phyloP scores from a whole-genome alignment of 2,329 filamentous ascomycete genomes.

The Cercospora sojina region DNA sequence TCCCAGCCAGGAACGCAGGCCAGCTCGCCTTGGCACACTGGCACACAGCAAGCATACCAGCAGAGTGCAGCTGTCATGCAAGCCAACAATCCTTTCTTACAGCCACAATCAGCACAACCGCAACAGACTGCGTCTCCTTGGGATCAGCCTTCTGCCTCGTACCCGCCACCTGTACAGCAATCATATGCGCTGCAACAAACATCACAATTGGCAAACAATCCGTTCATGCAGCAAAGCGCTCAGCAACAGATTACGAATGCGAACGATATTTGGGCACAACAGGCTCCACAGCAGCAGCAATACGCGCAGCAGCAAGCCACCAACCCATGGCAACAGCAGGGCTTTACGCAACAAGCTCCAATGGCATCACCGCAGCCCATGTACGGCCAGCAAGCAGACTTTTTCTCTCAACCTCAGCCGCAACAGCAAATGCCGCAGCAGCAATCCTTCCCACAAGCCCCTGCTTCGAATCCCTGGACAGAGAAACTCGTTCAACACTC shows the following conservation, averaged over 20 bases:
- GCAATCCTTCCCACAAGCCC: conserved; percentile 17
- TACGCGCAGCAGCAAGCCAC: conserved; percentile 15
- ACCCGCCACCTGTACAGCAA: conserved; percentile 27
- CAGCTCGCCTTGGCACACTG: conserved; percentile 10
- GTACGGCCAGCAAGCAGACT: conserved; percentile 32
- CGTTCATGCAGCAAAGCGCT: conserved; percentile 42
- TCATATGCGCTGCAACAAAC: conserved; percentile 42
- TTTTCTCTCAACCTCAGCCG: conserved; percentile 29
- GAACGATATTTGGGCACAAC: conserved; percentile 43
- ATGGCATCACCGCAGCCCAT: conserved; percentile 31
- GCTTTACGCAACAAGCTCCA: conserved; percentile 37
- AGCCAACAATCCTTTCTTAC: conserved; percentile 35
- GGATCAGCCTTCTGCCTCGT: conserved; percentile 21
- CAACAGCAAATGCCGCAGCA: conserved; percentile 23
- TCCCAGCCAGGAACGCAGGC: conserved; percentile 34
- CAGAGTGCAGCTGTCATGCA: conserved; percentile 29
- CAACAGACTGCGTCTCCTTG: conserved; percentile 27
- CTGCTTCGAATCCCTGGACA: conserved; percentile 25
- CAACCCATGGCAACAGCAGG: conserved; percentile 31
- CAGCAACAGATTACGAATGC: conserved; percentile 43
- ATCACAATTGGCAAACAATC: conserved; percentile 50
- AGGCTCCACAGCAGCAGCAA: conserved; percentile 21
- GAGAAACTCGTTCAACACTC: conserved; percentile 22
- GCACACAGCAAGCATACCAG: conserved; percentile 26
- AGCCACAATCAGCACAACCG: conserved; percentile 28